These are phyloP conservation scores for Capsella bursapastoris DNA, from an alignment of 345 rosid species.

Conservation along the genomic window DNA sequence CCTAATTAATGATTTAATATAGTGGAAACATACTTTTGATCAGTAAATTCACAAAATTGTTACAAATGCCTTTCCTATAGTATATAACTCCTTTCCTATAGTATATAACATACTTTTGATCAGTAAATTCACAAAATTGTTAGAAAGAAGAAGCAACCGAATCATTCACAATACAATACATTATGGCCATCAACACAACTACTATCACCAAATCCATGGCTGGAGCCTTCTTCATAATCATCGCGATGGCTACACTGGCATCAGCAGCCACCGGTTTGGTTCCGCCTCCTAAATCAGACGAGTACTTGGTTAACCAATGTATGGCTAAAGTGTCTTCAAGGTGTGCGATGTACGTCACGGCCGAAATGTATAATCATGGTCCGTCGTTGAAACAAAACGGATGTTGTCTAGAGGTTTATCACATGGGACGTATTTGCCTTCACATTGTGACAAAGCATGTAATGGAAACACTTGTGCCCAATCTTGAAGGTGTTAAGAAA, in stretches of 20 bases:
- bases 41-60: background rate
- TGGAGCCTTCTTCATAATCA: conserved; percentile 5
- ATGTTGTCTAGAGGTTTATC: conserved; percentile 35
- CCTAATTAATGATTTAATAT: background rate
- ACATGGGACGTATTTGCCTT: conserved; percentile 37
- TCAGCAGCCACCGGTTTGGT: conserved; percentile 23
- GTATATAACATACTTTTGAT: too few species aligned
- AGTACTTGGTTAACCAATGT: conserved; percentile 11
- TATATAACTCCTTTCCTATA: background rate
- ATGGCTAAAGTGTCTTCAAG: conserved; percentile 32
- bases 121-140: too few species aligned
- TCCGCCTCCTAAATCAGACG: conserved; percentile 27
- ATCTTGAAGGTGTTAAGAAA: conserved; percentile 16
- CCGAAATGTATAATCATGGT: conserved; percentile 26
- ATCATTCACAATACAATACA: background rate
- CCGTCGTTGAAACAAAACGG: conserved; percentile 32
- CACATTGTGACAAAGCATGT: conserved; percentile 26
- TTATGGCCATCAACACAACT: conserved; percentile 12
- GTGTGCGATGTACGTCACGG: conserved; percentile 39
- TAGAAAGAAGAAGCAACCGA: background rate
- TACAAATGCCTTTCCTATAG: background rate
- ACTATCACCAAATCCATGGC: conserved; percentile 14
- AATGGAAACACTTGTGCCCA: conserved; percentile 9
- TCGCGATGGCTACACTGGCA: background rate
- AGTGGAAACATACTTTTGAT: background rate